These are phyloP conservation scores for Phytophthora boehmeriae DNA, from an alignment of 352 stramenopile species.

Conservation along the genomic window DNA sequence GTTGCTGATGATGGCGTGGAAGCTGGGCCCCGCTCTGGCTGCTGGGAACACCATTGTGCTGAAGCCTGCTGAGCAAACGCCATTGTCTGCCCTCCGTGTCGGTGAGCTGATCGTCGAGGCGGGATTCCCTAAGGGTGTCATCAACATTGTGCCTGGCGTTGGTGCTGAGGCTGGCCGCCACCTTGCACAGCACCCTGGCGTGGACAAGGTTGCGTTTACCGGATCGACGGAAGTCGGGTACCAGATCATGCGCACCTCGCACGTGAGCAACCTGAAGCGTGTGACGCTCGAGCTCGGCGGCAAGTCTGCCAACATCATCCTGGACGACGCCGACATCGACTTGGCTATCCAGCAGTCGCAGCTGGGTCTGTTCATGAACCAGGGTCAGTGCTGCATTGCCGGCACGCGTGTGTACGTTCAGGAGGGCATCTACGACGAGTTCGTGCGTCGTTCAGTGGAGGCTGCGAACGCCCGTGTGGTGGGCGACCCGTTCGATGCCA, in stretches of 20 bases:
- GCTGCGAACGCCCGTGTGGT: conserved; percentile 52
- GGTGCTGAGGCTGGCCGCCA: conserved; percentile 41
- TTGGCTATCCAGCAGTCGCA: conserved; percentile 46
- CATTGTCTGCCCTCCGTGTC: conserved; percentile 91
- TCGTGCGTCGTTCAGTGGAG: conserved; percentile 61
- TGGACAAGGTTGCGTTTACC: conserved; percentile 88
- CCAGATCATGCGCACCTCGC: conserved; percentile 57
- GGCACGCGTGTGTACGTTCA: conserved; percentile 86
- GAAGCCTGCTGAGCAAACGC: conserved; percentile 95
- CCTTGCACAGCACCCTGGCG: conserved; percentile 42
- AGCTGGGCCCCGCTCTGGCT: conserved; percentile 88
- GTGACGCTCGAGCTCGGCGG: conserved; percentile 77
- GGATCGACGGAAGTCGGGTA: conserved; percentile 67
- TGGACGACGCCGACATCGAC: conserved; percentile 70
- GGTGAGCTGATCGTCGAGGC: conserved; percentile 79
- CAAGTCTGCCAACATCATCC: conserved; percentile 78
- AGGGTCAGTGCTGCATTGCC: conserved; percentile 88
- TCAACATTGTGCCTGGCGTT: conserved; percentile 81
- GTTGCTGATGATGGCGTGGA: conserved; percentile 94
- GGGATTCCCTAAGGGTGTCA: conserved; percentile 73
- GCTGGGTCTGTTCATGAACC: conserved; percentile 79
- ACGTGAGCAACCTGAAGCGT: conserved; percentile 72
- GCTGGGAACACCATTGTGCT: conserved; percentile 93
- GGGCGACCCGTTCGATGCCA: conserved; percentile 54
- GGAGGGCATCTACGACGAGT: conserved; percentile 83